Evolutionary conservation across 2,329 filamentous ascomycete species (phyloP), one percentile per base, ranked within the genome.

Genomic region (Trematosphaeria pertusa): DNA sequence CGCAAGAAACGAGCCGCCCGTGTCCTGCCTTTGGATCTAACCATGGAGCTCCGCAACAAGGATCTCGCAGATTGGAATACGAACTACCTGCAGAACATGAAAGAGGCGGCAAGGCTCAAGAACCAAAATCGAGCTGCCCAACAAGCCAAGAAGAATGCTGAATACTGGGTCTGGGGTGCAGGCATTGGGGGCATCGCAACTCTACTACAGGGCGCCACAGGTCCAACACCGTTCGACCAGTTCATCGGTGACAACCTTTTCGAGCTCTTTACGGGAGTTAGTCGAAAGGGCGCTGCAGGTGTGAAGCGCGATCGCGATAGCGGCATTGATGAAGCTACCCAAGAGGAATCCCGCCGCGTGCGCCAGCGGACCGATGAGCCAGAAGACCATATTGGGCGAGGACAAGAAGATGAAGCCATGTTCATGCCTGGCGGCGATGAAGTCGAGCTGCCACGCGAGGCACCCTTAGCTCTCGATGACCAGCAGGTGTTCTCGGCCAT

Each of bases 381-480:
- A 14, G 68, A 74, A 43, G 43, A 66, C 2, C 46, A 64, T n/a
- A 51, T 63, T n/a, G 67, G 66, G 15, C 70, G 68, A 28, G 68
- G 64, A 30, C 61, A 63, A 43, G 68, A 75, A 7, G 62, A 70
- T n/a, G 69, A 70, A 37, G 59, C 35, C 4, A 48, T 67, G 26
- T 59, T 59, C 36, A 48, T 65, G 36, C 45, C 50, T n/a, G 54
- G 56, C 14, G 64, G 61, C 8, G 62, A 76, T 53, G 81, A 81
- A 7, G 69, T 87, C 15, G 91, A 95, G 67, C 70, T 89, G 18
- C 88, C 86, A 15, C 84, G 89, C 71, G 83, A 89, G 32, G 87
- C 82, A 1, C 81, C 78, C 0, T 79, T 82, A 0, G 81, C 83
- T 6, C 79, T 94, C 42, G 82, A 84, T 4, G 88, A 95, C 48